Conservation (phyloP, 2,329 filamentous ascomycete species). For the Capronia coronata region DNA sequence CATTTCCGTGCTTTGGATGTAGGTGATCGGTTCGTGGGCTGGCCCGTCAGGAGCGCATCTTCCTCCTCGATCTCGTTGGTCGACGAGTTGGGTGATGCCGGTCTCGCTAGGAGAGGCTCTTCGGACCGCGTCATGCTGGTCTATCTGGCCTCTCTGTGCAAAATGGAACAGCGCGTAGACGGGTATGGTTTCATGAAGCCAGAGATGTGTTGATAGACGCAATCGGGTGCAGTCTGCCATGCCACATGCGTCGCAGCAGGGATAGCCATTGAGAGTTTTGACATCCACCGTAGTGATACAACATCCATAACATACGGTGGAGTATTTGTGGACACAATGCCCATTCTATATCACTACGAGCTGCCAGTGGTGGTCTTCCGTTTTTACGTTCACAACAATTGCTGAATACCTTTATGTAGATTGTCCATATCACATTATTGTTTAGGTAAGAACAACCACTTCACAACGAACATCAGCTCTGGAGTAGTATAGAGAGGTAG, state of each 20-base stretch:
- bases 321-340: too few species aligned
- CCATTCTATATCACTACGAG: too few species aligned
- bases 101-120: constrained; percentile 51
- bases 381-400: too few species aligned
- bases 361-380: too few species aligned
- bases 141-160: not conserved
- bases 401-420: too few species aligned
- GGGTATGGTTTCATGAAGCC: not conserved
- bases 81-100: constrained; percentile 52
- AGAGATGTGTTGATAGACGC: not conserved
- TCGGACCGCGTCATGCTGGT: constrained; percentile 32
- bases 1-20: constrained; percentile 51
- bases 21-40: constrained; percentile 34
- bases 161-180: not conserved
- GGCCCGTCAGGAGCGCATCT: constrained; percentile 56
- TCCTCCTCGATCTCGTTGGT: constrained; percentile 54
- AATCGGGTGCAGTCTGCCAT: not conserved
- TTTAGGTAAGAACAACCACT: too few species aligned
- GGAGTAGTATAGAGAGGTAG: too few species aligned
- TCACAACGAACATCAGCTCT: too few species aligned
- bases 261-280: too few species aligned
- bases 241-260: not conserved
- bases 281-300: too few species aligned
- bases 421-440: too few species aligned
- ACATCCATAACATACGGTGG: too few species aligned